phyloP scores from a whole-genome alignment of 2,329 filamentous ascomycete species.

The Knufia fluminis region DNA sequence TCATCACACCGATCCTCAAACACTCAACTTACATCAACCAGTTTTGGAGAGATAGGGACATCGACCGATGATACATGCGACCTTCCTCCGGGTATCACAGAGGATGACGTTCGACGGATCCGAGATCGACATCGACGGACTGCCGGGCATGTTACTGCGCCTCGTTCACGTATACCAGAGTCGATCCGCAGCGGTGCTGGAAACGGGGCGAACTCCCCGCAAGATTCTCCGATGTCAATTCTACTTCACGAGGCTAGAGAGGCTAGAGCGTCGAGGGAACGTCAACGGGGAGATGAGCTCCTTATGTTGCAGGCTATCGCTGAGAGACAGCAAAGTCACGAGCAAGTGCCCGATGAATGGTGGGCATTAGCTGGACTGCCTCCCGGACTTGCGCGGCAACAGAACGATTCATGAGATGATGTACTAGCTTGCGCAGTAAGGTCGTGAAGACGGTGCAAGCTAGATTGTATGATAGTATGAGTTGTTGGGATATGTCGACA shows the following conservation, averaged over 20 bases:
- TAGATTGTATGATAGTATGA: background rate
- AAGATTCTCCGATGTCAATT: background rate
- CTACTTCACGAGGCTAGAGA: slow-evolving; percentile 6
- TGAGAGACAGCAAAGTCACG: slow-evolving; percentile 56
- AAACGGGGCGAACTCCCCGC: background rate
- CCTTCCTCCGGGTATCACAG: slow-evolving; percentile 21
- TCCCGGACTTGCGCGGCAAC: background rate
- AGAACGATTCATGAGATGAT: background rate
- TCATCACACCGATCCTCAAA: slow-evolving; percentile 35
- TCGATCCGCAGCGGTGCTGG: background rate
- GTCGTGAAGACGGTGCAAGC: background rate
- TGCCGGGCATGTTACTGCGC: slow-evolving; percentile 2
- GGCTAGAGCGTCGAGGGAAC: background rate
- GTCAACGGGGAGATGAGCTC: slow-evolving; percentile 8
- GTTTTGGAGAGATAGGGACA: slow-evolving; percentile 21
- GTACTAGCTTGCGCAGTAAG: background rate
- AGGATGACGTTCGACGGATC: slow-evolving; percentile 21
- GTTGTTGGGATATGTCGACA: no score
- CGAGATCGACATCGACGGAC: slow-evolving; percentile 17
- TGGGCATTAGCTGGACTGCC: slow-evolving; percentile 61
- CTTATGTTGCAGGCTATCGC: slow-evolving; percentile 62
- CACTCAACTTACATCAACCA: slow-evolving; percentile 36
- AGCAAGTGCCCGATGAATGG: slow-evolving; percentile 75
- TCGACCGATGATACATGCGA: slow-evolving; percentile 19
- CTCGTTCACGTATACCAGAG: slow-evolving; percentile 8